phyloP scores from a whole-genome alignment of 148 eudicot genomes.

The Nepenthes gracilis region DNA sequence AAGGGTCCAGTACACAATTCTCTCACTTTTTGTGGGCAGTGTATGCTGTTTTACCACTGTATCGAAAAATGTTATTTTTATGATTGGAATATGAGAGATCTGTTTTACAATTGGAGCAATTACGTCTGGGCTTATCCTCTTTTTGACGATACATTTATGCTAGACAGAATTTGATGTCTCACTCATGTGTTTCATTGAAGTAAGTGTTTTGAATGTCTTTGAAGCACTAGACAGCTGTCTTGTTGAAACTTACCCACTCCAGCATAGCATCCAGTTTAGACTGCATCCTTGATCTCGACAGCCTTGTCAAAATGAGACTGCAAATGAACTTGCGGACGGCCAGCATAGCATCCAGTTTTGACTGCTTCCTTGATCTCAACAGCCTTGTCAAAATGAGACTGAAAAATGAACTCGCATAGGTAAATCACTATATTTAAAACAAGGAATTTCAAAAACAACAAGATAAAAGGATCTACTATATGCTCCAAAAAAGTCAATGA shows the following conservation, averaged over 20 bases:
- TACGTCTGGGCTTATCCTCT: no score
- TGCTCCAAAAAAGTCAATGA: constrained; percentile 20
- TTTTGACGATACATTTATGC: no score
- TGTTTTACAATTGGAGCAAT: no score
- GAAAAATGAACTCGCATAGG: not conserved
- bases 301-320: constrained; percentile 34
- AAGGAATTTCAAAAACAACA: not conserved
- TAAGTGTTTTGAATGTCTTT: no score
- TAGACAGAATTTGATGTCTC: no score
- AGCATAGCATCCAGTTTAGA: constrained; percentile 50
- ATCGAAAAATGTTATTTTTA: no score
- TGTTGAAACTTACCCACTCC: constrained; percentile 1
- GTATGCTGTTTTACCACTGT: no score
- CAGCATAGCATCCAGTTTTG: constrained; percentile 73
- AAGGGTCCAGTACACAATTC: no score
- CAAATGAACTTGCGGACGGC: constrained; percentile 28
- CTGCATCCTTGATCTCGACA: constrained; percentile 33
- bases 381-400: constrained; percentile 35
- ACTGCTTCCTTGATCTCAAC: constrained; percentile 67
- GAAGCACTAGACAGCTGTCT: no score
- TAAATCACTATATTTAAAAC: not conserved
- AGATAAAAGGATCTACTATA: constrained; percentile 53
- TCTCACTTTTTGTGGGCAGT: no score
- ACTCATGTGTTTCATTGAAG: no score
- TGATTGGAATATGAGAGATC: no score